Evolutionary conservation across 805 yeast genomes (phyloP), one percentile per base, ranked within the genome.

Genomic region (Lipomyces yamanashiensis): DNA sequence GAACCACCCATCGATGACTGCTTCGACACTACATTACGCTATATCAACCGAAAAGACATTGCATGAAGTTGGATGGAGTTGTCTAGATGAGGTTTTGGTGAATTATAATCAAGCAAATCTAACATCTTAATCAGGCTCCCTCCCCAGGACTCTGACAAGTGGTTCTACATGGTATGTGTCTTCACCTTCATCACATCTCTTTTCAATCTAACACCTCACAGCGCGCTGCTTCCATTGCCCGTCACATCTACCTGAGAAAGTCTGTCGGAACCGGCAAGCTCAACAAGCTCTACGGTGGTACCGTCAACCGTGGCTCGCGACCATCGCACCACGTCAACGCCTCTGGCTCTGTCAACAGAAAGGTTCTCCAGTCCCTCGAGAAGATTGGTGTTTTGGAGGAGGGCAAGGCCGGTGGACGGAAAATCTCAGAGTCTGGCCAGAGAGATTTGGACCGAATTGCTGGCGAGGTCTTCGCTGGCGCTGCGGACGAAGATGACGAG

Each of bases 171-270:
- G 62, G 63, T 63, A 56, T 45, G 63, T 55, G 10, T 36, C 8
- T 7, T 3, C 13, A 19, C 55, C 6, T 2, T 8, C 28, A n/a
- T 33, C 21, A 48, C 39, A 23, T n/a, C 7, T 33, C 15, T 48
- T 23, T 1, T 23, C 17, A 50, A 2, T n/a, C 50, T 48, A 45
- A 45, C 50, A 17, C 13, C n/a, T 21, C 13, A 36, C 90, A 90
- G 90, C 90, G 99, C 84, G 96, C 99, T 77, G 99, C 99, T 78
- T 93, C 99, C 68, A 92, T 92, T 82, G 99, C 99, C 79, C 95
- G 99, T 87, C 99, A 95, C 92, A 88, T 95, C 84, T 95, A 95
- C 96, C 87, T 95, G 84, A 92, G 97, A 90, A 95, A 95, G 85
- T 90, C 90, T 77, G 96, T 95, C 77, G 99, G 99, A 89, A 96